Conservation (phyloP, 2,329 filamentous ascomycete species). For the Exserohilum rostratum region DNA sequence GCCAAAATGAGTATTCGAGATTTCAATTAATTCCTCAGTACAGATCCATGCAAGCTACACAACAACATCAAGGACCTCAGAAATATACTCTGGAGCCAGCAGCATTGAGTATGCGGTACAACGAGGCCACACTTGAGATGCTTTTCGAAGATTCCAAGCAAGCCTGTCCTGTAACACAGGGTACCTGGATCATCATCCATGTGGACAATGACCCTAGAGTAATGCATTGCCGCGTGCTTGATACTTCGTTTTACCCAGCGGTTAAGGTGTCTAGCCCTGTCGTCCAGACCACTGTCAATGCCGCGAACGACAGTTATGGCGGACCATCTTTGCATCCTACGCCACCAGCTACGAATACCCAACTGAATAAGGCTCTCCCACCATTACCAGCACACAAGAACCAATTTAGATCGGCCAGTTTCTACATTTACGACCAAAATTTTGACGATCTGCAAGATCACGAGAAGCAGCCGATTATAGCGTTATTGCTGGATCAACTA, state of each 20-base stretch:
- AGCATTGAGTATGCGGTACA: slow-evolving; percentile 35
- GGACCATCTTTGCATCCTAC: not conserved
- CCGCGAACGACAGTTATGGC: not conserved
- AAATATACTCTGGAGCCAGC: not conserved
- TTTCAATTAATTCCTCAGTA: not conserved
- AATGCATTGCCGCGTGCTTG: slow-evolving; percentile 58
- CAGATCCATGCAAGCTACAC: not conserved
- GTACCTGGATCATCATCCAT: slow-evolving; percentile 60
- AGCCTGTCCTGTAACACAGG: slow-evolving; percentile 49
- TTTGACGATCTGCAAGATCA: slow-evolving; percentile 60
- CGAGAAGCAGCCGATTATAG: slow-evolving; percentile 58
- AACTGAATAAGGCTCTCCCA: not conserved
- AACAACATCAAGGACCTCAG: not conserved
- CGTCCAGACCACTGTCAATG: slow-evolving; percentile 10
- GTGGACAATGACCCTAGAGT: slow-evolving; percentile 20
- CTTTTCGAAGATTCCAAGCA: slow-evolving; percentile 45
- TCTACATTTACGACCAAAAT: slow-evolving; percentile 59
- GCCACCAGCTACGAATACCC: not conserved
- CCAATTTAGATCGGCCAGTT: slow-evolving; percentile 42
- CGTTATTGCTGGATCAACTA: slow-evolving; percentile 62
- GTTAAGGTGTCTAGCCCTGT: slow-evolving; percentile 44
- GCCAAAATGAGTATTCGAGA: slow-evolving; percentile 21
- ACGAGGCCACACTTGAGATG: slow-evolving; percentile 51
- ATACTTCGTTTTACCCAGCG: slow-evolving; percentile 54
- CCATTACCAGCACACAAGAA: slow-evolving; percentile 5